phyloP scores from a whole-genome alignment of 257 asterid genomes.

The Verbascum thapsus region DNA sequence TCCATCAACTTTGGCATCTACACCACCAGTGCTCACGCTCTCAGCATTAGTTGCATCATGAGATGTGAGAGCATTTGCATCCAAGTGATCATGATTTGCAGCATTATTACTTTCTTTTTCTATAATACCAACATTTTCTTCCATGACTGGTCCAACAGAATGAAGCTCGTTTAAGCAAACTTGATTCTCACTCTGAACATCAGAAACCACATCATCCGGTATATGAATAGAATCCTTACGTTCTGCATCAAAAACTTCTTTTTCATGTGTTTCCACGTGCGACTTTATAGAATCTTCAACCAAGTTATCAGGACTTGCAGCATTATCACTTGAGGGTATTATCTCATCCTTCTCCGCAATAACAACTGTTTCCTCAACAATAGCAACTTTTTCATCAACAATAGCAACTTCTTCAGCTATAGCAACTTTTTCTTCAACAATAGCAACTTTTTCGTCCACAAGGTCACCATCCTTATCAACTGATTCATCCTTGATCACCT shows the following conservation, averaged over 20 bases:
- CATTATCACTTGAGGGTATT: constrained; percentile 15
- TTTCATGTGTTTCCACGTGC: too few relatives aligned
- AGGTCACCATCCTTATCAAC: constrained; percentile 29
- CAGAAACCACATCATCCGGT: too few relatives aligned
- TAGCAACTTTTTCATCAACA: background rate
- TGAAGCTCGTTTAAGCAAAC: too few relatives aligned
- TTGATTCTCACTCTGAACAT: too few relatives aligned
- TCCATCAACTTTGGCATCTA: constrained; percentile 29
- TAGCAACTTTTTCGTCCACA: constrained; percentile 39
- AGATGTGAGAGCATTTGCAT: constrained; percentile 25
- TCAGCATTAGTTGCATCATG: constrained; percentile 29
- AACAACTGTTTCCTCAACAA: constrained; percentile 28
- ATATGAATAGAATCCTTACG: too few relatives aligned
- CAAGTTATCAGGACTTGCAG: background rate
- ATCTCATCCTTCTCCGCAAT: constrained; percentile 27
- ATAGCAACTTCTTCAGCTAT: constrained; percentile 36
- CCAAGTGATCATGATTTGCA: constrained; percentile 28
- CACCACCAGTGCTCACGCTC: constrained; percentile 18
- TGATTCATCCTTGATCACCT: constrained; percentile 24
- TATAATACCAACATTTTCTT: constrained; percentile 12
- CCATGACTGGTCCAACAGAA: constrained; percentile 25
- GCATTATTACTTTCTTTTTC: constrained; percentile 27
- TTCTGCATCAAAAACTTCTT: too few relatives aligned
- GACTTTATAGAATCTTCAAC: too few relatives aligned
- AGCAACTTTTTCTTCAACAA: too few relatives aligned